phyloP scores from a whole-genome alignment of 495 filamentous ascomycete species.

The Saxophila tyrrhenica region DNA sequence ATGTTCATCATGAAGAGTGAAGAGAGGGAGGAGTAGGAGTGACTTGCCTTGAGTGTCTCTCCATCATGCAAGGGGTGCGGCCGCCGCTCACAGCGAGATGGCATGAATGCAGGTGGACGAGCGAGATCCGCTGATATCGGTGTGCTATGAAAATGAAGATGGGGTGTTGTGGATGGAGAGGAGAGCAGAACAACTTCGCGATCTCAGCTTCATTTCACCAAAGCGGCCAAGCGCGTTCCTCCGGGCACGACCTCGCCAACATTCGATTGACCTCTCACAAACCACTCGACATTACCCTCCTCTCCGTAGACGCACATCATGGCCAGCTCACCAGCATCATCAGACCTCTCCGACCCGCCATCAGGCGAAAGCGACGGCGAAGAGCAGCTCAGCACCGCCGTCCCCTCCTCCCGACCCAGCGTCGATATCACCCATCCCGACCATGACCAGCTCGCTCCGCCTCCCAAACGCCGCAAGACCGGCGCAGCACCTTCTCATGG shows the following conservation, averaged over 20 bases:
- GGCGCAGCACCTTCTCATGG: not conserved
- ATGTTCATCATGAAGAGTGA: too few species aligned
- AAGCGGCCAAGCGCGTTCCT: not conserved
- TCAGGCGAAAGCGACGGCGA: slow-evolving; percentile 23
- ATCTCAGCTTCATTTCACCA: too few species aligned
- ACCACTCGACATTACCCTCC: not conserved
- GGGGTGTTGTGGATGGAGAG: not conserved
- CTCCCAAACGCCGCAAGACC: slow-evolving; percentile 30
- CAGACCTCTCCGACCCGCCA: slow-evolving; percentile 24
- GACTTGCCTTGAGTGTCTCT: too few species aligned
- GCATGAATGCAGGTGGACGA: too few species aligned
- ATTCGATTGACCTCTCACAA: not conserved
- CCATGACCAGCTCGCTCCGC: slow-evolving; percentile 22
- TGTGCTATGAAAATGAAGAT: too few species aligned
- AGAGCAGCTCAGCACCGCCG: slow-evolving; percentile 21
- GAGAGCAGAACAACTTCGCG: too few species aligned
- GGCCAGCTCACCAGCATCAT: slow-evolving; percentile 25
- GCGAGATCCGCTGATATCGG: too few species aligned
- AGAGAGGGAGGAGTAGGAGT: too few species aligned
- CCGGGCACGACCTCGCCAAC: not conserved
- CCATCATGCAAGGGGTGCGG: too few species aligned
- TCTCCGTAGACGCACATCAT: too few species aligned
- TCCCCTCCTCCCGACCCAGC: slow-evolving; percentile 19
- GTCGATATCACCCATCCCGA: slow-evolving; percentile 18
- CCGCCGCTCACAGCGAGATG: too few species aligned